phyloP scores from a whole-genome alignment of 2,329 filamentous ascomycete species.

The Ilyonectria destructans region DNA sequence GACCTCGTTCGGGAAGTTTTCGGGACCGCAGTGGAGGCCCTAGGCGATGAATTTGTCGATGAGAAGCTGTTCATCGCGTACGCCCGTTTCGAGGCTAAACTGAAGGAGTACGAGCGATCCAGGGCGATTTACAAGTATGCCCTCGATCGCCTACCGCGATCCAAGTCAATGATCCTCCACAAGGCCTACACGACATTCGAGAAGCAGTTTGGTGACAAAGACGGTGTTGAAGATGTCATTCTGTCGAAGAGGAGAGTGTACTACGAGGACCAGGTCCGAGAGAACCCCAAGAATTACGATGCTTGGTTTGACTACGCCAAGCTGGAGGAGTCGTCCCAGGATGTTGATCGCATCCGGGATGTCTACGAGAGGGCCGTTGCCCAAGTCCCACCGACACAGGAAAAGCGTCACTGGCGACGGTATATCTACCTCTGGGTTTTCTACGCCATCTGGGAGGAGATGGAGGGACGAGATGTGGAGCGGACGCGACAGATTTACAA shows the following conservation, averaged over 20 bases:
- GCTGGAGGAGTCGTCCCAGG: constrained; percentile 88
- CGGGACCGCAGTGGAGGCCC: constrained; percentile 86
- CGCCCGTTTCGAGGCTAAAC: constrained; percentile 92
- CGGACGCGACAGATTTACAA: constrained; percentile 92
- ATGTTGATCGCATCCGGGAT: constrained; percentile 88
- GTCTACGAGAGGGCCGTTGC: constrained; percentile 97
- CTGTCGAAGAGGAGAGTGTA: constrained; percentile 93
- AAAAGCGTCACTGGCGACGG: constrained; percentile 96
- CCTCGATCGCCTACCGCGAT: constrained; percentile 90
- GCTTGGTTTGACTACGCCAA: constrained; percentile 96
- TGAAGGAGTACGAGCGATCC: constrained; percentile 95
- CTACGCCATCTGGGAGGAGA: constrained; percentile 96
- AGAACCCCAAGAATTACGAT: constrained; percentile 97
- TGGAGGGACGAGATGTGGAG: constrained; percentile 83
- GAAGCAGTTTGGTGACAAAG: constrained; percentile 95
- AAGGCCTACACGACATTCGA: constrained; percentile 98
- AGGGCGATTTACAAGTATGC: constrained; percentile 98
- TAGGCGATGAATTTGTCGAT: constrained; percentile 96
- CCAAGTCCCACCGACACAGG: constrained; percentile 93
- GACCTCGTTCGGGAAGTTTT: constrained; percentile 95
- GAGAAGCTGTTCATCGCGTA: constrained; percentile 97
- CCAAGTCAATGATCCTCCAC: constrained; percentile 87
- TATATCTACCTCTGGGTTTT: constrained; percentile 99
- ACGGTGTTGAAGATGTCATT: constrained; percentile 96
- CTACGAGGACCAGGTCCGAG: constrained; percentile 94